Evolutionary conservation across 805 yeast species (phyloP).

Genomic region (Ogataea kodamae): DNA sequence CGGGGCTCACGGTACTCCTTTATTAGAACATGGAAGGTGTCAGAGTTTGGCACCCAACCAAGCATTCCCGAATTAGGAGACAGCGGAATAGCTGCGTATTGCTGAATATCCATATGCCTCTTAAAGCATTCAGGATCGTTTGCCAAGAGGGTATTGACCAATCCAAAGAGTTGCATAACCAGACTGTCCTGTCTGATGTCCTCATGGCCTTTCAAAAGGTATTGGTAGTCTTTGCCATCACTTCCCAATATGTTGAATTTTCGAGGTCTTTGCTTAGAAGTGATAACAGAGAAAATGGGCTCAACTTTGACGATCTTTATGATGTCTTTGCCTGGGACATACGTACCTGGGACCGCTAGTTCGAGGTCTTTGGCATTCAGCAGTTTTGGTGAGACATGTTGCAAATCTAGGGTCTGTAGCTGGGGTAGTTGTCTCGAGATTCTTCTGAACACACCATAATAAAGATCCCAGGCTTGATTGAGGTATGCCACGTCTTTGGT

Average conservation of each 20-base stretch:
- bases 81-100: conserved; percentile 88
- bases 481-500: conserved; percentile 83
- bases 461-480: conserved; percentile 97
- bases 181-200: conserved; percentile 96
- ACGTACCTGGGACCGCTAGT: conserved; percentile 92
- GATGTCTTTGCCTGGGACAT: conserved; percentile 77
- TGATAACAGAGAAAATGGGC: conserved; percentile 78
- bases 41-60: conserved; percentile 98
- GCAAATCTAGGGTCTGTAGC: conserved; percentile 79
- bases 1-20: conserved; percentile 90
- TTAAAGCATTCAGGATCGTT: conserved; percentile 95
- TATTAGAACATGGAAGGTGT: conserved; percentile 90
- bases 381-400: conserved; percentile 89
- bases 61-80: conserved; percentile 95
- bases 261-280: conserved; percentile 96
- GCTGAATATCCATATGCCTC: conserved; percentile 89
- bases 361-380: conserved; percentile 75
- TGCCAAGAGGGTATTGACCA: conserved; percentile 83
- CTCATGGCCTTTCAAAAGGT: conserved; percentile 88
- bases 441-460: conserved; percentile 88
- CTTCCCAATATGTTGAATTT: conserved; percentile 75
- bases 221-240: conserved; percentile 88
- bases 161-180: conserved; percentile 96
- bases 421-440: conserved; percentile 88
- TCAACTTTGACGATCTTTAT: conserved; percentile 73